Evolutionary conservation across 2,329 filamentous ascomycete genomes (phyloP).

Genomic region (Neofusicoccum kwambonambiense): DNA sequence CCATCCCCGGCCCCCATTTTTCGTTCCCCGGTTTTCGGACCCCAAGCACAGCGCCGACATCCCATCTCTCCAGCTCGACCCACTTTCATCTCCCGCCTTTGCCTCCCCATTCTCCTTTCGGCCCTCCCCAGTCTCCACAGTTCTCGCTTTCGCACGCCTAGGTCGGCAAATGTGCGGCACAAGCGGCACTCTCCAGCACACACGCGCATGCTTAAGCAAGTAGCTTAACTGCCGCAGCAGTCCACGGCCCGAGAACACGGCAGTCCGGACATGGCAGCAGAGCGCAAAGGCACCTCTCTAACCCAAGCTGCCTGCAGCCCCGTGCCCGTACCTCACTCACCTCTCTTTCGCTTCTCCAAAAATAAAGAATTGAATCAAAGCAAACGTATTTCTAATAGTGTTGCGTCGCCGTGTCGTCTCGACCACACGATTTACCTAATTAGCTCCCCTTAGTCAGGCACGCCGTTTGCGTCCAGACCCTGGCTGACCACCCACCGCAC

Average conservation of each 20-base stretch:
- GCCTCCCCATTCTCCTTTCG: background rate
- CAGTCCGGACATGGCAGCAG: too few species aligned
- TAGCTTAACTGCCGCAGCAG: background rate
- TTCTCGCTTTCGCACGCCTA: background rate
- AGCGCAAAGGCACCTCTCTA: too few species aligned
- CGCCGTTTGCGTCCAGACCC: background rate
- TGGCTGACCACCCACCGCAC: background rate
- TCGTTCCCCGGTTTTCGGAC: constrained; percentile 7
- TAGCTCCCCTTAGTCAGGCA: background rate
- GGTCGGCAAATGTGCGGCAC: background rate
- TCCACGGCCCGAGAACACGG: too few species aligned
- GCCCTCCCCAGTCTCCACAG: background rate
- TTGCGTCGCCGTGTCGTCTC: background rate
- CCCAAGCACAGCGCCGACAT: background rate
- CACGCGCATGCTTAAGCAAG: background rate
- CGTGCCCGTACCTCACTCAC: background rate
- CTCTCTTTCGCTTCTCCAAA: background rate
- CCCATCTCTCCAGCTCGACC: background rate
- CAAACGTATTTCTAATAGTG: background rate
- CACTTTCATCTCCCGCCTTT: background rate
- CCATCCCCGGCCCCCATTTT: constrained; percentile 6
- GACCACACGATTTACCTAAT: background rate
- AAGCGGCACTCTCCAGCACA: background rate
- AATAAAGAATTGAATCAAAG: background rate
- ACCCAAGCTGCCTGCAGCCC: background rate